Percentiles rank a stretch among this genome's conserved stretches.
phyloP scores from a whole-genome alignment of 495 filamentous ascomycete species.

The Talaromyces adpressus region DNA sequence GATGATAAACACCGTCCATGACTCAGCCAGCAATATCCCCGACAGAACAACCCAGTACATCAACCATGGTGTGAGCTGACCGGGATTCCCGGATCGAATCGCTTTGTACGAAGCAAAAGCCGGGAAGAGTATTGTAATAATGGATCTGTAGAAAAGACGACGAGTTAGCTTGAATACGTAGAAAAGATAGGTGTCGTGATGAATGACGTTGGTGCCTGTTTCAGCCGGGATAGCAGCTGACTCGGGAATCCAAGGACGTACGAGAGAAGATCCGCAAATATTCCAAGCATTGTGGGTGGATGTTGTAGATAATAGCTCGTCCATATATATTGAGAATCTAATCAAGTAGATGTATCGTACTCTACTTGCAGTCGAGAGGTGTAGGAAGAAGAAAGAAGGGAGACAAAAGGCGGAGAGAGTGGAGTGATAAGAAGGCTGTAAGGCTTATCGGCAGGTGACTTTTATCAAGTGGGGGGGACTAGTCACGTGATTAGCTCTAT shows the following conservation, averaged over 20 bases:
- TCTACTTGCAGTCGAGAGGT: neutral
- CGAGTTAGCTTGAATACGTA: neutral
- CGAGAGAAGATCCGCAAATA: slow-evolving; percentile 75
- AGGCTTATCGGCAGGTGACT: slow-evolving; percentile 4
- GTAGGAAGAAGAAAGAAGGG: neutral
- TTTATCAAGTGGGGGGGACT: neutral
- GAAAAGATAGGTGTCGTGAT: neutral
- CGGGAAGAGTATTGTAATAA: slow-evolving; percentile 89
- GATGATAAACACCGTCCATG: slow-evolving; percentile 78
- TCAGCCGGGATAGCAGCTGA: neutral
- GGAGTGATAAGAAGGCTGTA: neutral
- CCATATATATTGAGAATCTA: neutral
- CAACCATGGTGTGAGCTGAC: slow-evolving; percentile 93
- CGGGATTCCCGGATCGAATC: slow-evolving; percentile 83
- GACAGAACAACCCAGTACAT: slow-evolving; percentile 98
- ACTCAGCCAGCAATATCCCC: slow-evolving; percentile 74
- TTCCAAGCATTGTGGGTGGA: slow-evolving; percentile 59
- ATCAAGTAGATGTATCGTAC: neutral
- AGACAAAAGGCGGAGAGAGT: neutral
- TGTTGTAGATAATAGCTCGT: neutral
- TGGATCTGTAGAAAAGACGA: slow-evolving; percentile 49
- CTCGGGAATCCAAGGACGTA: slow-evolving; percentile 34
- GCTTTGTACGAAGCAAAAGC: slow-evolving; percentile 98
- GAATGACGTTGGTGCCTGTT: neutral
- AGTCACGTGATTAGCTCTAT: too few species aligned